Base-by-base conservation (phyloP, 257 asterid species). In the Solanum ossicruentum region DNA sequence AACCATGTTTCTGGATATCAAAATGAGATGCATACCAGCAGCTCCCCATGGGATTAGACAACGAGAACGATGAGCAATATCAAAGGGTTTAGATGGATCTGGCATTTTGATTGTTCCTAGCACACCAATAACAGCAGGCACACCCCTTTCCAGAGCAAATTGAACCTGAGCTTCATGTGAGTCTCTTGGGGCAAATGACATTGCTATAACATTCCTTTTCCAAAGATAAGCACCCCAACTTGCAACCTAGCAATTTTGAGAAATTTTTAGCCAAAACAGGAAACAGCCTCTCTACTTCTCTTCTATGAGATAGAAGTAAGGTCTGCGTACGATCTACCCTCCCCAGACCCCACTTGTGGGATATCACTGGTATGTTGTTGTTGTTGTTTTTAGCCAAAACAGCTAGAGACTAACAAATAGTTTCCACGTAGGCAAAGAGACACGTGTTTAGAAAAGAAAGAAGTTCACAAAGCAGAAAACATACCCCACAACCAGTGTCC, bases 401-500 rank as follows among this genome's bases (percentile, higher is more conserved):
- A 39, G 52, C 55, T 51, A 51, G 16, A 83, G 85, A 67, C 12
- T 21, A 81, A 75, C 82, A 49, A 43, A 60, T 17, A 60, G 5
- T 1, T 16, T 43, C 26, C 55, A 57, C 45, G 13, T 20, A 82
- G 54, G 63, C 83, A 63, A 63, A 13, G 49, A 65, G 12, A 45
- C 10, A 0, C 7, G 6, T 21, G 36, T 20, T 57, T n/a, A 45
- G 72, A 10, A 12, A 58, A 57, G 51, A 60, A 17, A 7, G 5
- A n/a, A 81, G 54, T 63, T 57, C 11, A 20, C 54, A n/a, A 63
- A 51, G 52, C 63, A 83, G 43, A 43, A 83, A 43, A 89, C 97
- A 61, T 96, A 96, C 99, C 97, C 99, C 98, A 84, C 98, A 96
- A 83, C 98, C 99, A 86, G 99, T 93, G 90, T 96, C 99, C 87